Conservation (phyloP, 2,329 filamentous ascomycete genomes). For the Septoria petroselini region DNA sequence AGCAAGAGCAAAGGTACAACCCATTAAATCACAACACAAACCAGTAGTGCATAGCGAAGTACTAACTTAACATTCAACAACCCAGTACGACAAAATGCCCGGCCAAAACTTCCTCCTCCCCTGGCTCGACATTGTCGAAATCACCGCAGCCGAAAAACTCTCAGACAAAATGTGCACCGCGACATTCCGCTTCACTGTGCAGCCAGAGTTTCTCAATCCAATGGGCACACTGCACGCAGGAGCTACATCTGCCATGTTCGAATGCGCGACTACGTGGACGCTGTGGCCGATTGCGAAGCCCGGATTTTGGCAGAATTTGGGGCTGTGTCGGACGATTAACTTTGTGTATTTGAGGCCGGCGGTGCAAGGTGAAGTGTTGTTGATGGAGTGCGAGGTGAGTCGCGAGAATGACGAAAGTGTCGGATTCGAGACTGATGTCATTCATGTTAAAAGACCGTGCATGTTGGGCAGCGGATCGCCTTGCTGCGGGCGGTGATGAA, state of each 20-base stretch:
- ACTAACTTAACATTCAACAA: too few species aligned
- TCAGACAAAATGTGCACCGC: constrained; percentile 17
- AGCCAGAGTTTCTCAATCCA: constrained; percentile 28
- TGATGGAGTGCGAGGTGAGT: constrained; percentile 29
- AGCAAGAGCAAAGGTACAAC: constrained; percentile 13
- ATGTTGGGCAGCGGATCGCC: constrained; percentile 27
- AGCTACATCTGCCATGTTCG: constrained; percentile 26
- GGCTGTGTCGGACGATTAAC: constrained; percentile 23
- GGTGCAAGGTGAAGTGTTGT: constrained; percentile 22
- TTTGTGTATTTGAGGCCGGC: constrained; percentile 27
- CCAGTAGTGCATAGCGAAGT: too few species aligned
- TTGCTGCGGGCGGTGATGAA: constrained; percentile 25
- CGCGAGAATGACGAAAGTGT: not conserved
- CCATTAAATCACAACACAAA: not conserved
- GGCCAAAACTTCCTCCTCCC: constrained; percentile 24
- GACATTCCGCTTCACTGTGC: constrained; percentile 24
- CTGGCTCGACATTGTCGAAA: constrained; percentile 23
- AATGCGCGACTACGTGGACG: constrained; percentile 24
- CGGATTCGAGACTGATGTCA: not conserved
- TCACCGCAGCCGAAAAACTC: constrained; percentile 13
- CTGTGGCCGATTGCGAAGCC: constrained; percentile 21
- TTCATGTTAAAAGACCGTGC: constrained; percentile 26
- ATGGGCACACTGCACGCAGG: constrained; percentile 27
- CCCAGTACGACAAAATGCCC: constrained; percentile 20
- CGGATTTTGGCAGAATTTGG: constrained; percentile 25